Evolutionary conservation across 2,329 filamentous ascomycete species (phyloP), one percentile per base, ranked within the genome.

Genomic region (Hypoxylon rubiginosum): DNA sequence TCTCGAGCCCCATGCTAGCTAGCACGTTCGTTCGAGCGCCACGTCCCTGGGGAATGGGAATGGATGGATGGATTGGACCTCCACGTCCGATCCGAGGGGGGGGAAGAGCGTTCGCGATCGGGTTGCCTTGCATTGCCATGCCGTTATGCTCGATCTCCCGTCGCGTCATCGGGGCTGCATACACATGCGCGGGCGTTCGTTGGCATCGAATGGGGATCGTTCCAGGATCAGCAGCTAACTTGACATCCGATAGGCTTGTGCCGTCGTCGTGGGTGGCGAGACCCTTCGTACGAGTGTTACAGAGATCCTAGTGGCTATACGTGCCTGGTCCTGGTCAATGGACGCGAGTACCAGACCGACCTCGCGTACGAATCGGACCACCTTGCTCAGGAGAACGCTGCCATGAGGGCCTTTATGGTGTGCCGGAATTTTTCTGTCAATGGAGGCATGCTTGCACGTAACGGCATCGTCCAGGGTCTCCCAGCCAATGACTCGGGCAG

Each of bases 361-460:
- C 87, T 92, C 39, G 88, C 91, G 69, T 97, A 96, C 82, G 90
- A 92, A 78, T 92, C 91, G 68, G 92, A 95, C 78, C 84, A 88
- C 52, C 85, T 97, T 71, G 95, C 95, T 50, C 92, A 94, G 77
- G 94, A 98, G 80, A 96, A 95, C 75, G 95, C 95, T 26, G 95
- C 95, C 66, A 97, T 97, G 88, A 92, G 94, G 68, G 95, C 95
- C 62, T 98, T 97, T 81, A 95, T 97, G 89, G 96, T 97, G 72
- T 97, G 95, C 85, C 91, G 94, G 70, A 97, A 97, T 85, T 97
- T 97, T 82, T 97, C 93, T 60, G 92, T 97, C 79, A 97, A 97
- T 78, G 94, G 97, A 74, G 95, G 95, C 78, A 97, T 97, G 93
- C 83, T 90, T 69, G 88, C 88, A 68, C 86, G 88, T 70, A 91